phyloP scores from a whole-genome alignment of 345 rosid genomes.

The Citrus cavaleriei region DNA sequence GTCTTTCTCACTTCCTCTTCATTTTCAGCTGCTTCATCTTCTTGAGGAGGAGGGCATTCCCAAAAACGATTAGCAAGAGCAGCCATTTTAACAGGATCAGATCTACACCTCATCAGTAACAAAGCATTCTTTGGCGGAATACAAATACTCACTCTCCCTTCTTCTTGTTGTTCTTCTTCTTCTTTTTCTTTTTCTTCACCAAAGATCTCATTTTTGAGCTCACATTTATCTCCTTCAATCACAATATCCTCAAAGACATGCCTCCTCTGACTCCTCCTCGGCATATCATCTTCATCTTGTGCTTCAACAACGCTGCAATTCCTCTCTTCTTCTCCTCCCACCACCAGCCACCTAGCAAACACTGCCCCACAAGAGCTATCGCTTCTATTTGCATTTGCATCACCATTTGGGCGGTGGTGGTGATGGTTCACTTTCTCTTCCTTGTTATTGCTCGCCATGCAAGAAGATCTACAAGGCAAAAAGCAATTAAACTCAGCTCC shows the following conservation, averaged over 20 bases:
- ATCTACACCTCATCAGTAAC: constrained; percentile 87
- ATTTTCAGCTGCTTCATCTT: constrained; percentile 11
- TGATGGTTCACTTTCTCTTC: constrained; percentile 18
- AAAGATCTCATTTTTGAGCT: constrained; percentile 13
- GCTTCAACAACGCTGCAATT: neutral
- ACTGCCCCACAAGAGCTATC: constrained; percentile 61
- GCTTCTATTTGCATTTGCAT: constrained; percentile 9
- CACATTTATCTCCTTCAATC: constrained; percentile 36
- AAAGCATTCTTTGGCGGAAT: constrained; percentile 89
- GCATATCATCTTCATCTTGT: constrained; percentile 17
- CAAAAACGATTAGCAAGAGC: constrained; percentile 74
- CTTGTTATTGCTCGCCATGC: constrained; percentile 38
- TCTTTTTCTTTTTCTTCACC: constrained; percentile 36
- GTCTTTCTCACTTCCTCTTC: constrained; percentile 23
- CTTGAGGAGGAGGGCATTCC: constrained; percentile 45
- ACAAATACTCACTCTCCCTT: constrained; percentile 50
- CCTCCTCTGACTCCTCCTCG: constrained; percentile 59
- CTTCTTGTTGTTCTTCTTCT: constrained; percentile 4
- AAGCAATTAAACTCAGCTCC: constrained; percentile 89
- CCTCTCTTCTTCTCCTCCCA: constrained; percentile 34
- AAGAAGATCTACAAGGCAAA: constrained; percentile 77
- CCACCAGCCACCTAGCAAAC: constrained; percentile 78
- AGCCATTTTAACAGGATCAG: constrained; percentile 93
- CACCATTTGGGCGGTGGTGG: neutral
- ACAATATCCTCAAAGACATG: constrained; percentile 72